These are phyloP conservation scores for Mycena latifolia DNA, from an alignment of 768 basidiomycete species.

Conservation along the genomic window DNA sequence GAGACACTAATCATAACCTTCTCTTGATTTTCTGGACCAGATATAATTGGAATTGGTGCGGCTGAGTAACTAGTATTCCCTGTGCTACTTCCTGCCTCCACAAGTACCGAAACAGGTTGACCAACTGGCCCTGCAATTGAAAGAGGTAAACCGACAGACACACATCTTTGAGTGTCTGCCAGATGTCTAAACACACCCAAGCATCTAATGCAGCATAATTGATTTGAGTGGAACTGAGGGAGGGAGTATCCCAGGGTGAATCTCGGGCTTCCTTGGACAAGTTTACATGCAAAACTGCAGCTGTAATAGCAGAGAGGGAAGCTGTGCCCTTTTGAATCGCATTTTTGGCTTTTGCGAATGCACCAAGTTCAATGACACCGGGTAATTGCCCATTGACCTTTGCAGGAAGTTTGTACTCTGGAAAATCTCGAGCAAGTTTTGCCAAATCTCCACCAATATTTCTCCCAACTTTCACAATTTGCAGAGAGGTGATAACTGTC, in stretches of 20 bases:
- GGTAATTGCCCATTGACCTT: background rate
- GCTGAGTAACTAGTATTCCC: slow-evolving; percentile 27
- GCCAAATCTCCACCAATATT: slow-evolving; percentile 32
- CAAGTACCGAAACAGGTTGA: slow-evolving; percentile 30
- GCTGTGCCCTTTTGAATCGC: slow-evolving; percentile 28
- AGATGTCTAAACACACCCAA: slow-evolving; percentile 12
- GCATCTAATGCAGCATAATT: slow-evolving; percentile 36
- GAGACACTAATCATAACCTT: slow-evolving; percentile 17
- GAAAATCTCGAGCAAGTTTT: slow-evolving; percentile 34
- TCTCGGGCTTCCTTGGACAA: slow-evolving; percentile 27
- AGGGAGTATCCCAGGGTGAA: slow-evolving; percentile 1
- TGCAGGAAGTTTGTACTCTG: slow-evolving; percentile 15
- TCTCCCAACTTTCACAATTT: slow-evolving; percentile 35
- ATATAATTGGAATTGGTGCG: slow-evolving; percentile 5
- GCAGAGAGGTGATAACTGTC: background rate
- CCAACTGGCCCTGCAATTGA: slow-evolving; percentile 30
- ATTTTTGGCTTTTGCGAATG: slow-evolving; percentile 30
- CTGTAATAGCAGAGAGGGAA: slow-evolving; percentile 30
- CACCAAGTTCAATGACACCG: slow-evolving; percentile 30
- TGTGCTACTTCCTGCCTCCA: slow-evolving; percentile 28
- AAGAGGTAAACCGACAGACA: slow-evolving; percentile 26
- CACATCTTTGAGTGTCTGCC: slow-evolving; percentile 24
- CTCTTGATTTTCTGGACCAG: background rate
- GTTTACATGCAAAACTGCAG: background rate
- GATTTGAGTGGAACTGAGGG: slow-evolving; percentile 13